Percentiles rank a stretch among this genome's conserved stretches.
Evolutionary conservation across 192 early-diverging fungal genomes (phyloP).

Genomic region (Backusella psychrophila): DNA sequence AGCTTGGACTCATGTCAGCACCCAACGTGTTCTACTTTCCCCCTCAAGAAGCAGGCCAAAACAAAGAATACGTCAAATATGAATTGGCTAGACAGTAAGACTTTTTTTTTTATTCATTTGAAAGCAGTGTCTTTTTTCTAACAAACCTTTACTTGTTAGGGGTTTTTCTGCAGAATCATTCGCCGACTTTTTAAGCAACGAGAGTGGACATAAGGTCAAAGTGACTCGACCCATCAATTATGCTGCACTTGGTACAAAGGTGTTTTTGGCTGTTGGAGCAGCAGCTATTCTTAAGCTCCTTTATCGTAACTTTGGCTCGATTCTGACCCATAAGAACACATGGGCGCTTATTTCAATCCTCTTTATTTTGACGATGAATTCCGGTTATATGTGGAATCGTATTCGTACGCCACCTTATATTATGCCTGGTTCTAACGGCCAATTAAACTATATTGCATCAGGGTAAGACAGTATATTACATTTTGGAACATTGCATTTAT

Average conservation of each 20-base stretch:
- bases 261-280: conserved; percentile 32
- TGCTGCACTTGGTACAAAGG: conserved; percentile 37
- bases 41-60: conserved; percentile 50
- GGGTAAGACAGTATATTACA: conserved; percentile 31
- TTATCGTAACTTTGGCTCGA: conserved; percentile 36
- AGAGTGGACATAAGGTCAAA: conserved; percentile 32
- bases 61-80: conserved; percentile 51
- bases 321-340: conserved; percentile 53
- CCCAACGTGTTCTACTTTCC: conserved; percentile 68
- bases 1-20: conserved; percentile 56
- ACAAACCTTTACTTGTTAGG: conserved; percentile 22
- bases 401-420: conserved; percentile 75
- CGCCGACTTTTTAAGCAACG: conserved; percentile 51
- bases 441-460: conserved; percentile 54
- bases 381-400: conserved; percentile 86
- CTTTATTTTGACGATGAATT: conserved; percentile 67
- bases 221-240: conserved; percentile 61
- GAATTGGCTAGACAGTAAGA: conserved; percentile 45
- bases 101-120: background rate
- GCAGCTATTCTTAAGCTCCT: conserved; percentile 40
- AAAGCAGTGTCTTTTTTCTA: no score
- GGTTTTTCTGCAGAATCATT: conserved; percentile 66
- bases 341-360: conserved; percentile 55
- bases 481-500: background rate
- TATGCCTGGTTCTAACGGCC: conserved; percentile 46